Conservation (phyloP, 2,329 filamentous ascomycete genomes). For the Nemania diffusa region DNA sequence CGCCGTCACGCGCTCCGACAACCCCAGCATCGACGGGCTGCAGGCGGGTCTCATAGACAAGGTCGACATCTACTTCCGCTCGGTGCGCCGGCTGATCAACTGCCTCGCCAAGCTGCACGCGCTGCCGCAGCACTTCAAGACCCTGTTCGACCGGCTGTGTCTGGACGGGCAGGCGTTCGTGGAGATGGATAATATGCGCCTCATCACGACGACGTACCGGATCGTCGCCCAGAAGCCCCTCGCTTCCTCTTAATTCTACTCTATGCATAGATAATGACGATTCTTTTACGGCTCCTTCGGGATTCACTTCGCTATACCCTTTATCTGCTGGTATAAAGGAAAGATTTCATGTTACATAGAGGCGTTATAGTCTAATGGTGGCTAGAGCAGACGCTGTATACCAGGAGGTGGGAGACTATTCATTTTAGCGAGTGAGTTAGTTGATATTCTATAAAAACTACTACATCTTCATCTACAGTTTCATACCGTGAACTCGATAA, state of each 20-base stretch:
- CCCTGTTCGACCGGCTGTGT: conserved; percentile 63
- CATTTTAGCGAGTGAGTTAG: conserved; percentile 15
- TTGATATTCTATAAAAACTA: conserved; percentile 25
- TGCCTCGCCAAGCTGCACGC: conserved; percentile 59
- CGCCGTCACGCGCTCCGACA: conserved; percentile 59
- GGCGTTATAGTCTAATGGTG: conserved; percentile 3
- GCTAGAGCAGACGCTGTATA: conserved; percentile 23
- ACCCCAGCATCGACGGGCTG: conserved; percentile 61
- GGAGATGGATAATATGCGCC: conserved; percentile 64
- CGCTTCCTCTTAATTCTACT: background rate
- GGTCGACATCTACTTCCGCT: conserved; percentile 64
- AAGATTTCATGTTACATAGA: conserved; percentile 23
- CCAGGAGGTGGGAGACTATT: conserved; percentile 20
- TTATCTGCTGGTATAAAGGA: background rate
- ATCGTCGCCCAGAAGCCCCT: conserved; percentile 60
- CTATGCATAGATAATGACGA: background rate
- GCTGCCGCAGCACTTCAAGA: conserved; percentile 63
- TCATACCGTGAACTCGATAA: background rate
- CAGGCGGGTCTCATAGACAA: conserved; percentile 65
- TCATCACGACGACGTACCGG: conserved; percentile 63
- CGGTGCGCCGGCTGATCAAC: conserved; percentile 60
- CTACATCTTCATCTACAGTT: background rate
- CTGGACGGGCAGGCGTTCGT: conserved; percentile 65
- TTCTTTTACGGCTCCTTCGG: background rate
- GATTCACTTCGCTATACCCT: background rate